Evolutionary conservation across 768 basidiomycete species (phyloP).

Genomic region (Trametes sanguinea): DNA sequence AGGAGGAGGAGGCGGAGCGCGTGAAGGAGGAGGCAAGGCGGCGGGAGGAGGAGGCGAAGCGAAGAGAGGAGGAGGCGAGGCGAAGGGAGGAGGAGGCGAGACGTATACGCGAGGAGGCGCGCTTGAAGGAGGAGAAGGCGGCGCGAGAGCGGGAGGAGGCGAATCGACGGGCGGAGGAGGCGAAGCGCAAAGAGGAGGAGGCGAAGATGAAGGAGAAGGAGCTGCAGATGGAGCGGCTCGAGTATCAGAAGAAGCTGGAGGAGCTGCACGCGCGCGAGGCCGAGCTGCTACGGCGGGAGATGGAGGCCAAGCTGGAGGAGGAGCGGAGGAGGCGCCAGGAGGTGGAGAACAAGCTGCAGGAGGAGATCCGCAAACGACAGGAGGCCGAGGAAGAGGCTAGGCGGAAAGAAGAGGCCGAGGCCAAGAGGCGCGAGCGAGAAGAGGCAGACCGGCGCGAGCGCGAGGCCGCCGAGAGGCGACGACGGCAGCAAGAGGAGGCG

Average conservation of each 20-base stretch:
- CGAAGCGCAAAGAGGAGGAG: conserved; percentile 26
- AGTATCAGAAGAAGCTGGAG: conserved; percentile 22
- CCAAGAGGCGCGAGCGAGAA: conserved; percentile 26
- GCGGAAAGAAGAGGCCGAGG: conserved; percentile 38
- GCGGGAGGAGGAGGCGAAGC: conserved; percentile 12
- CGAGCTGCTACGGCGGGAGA: conserved; percentile 32
- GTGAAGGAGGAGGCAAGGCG: conserved; percentile 20
- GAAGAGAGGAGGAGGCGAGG: conserved; percentile 25
- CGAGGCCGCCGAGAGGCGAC: conserved; percentile 21
- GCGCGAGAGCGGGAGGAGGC: not conserved
- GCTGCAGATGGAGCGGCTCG: too few species aligned
- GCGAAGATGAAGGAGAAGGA: conserved; percentile 21
- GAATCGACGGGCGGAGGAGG: conserved; percentile 23
- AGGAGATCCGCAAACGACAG: conserved; percentile 31
- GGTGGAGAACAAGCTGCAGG: conserved; percentile 36
- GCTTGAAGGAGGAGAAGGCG: conserved; percentile 25
- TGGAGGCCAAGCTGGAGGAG: conserved; percentile 31
- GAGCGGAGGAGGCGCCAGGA: conserved; percentile 33
- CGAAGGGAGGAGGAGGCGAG: conserved; percentile 25
- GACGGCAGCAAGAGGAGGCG: conserved; percentile 13
- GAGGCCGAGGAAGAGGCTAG: conserved; percentile 30
- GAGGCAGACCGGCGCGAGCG: conserved; percentile 26
- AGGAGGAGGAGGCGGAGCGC: conserved; percentile 28
- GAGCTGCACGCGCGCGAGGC: conserved; percentile 35
- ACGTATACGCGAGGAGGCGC: conserved; percentile 23